Evolutionary conservation across 2,329 filamentous ascomycete genomes (phyloP).

Genomic region (Lachnum nothofagi): DNA sequence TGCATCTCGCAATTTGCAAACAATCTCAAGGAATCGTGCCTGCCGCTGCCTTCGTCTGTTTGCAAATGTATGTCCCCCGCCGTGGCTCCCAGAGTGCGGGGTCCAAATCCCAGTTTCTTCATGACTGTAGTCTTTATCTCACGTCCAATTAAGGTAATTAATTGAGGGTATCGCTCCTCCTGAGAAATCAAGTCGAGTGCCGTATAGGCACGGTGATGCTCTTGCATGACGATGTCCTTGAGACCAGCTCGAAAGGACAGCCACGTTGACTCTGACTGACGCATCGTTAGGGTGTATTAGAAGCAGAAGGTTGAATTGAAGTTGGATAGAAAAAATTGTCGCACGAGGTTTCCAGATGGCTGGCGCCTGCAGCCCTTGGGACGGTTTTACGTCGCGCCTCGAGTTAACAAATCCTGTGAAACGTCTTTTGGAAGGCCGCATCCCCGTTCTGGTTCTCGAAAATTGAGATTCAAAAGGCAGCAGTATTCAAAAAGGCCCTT

Average conservation of each 20-base stretch:
- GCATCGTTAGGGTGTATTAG: background rate
- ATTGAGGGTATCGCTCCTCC: background rate
- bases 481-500: no score
- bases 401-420: no score
- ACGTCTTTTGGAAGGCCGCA: no score
- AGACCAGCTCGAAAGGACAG: slow-evolving; percentile 7
- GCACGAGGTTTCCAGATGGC: no score
- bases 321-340: background rate
- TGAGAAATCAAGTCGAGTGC: background rate
- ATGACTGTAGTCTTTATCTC: background rate
- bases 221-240: slow-evolving; percentile 4
- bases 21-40: background rate
- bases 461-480: no score
- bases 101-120: background rate
- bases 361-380: no score
- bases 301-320: no score
- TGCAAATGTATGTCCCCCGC: slow-evolving; percentile 3
- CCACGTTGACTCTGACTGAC: background rate
- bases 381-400: no score
- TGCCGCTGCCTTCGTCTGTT: background rate
- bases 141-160: background rate
- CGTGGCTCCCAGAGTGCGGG: background rate
- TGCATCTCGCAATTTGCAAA: slow-evolving; percentile 12
- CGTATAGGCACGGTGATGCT: background rate
- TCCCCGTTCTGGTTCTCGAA: no score